Conservation (phyloP, 345 rosid genomes). For the Salix brachista region DNA sequence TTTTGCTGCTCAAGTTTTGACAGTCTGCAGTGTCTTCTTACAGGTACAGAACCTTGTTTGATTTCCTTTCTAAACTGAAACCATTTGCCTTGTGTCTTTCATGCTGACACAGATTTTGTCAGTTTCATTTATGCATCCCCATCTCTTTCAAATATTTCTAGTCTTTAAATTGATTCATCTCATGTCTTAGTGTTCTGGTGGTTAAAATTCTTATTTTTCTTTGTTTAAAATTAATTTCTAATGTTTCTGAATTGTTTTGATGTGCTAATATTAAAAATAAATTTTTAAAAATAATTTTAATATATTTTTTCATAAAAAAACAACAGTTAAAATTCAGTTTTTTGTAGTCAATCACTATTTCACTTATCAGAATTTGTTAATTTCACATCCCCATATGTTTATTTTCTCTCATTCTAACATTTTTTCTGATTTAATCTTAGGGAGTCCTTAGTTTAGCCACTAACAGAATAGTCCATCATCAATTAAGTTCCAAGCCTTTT, state of each 20-base stretch:
- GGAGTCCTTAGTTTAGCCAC: not conserved
- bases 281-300: no score
- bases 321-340: no score
- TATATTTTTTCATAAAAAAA: no score
- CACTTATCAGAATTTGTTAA: not conserved
- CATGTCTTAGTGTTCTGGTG: not conserved
- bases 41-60: slow-evolving; percentile 22
- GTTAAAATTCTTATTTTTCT: no score
- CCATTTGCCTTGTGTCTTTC: not conserved
- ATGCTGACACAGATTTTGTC: not conserved
- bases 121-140: not conserved
- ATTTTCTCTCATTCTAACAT: not conserved
- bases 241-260: no score
- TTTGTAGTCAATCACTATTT: not conserved
- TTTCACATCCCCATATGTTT: no score
- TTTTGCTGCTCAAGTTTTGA: slow-evolving; percentile 13
- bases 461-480: not conserved
- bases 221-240: no score
- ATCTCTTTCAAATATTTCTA: not conserved
- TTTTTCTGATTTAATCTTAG: not conserved
- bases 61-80: not conserved
- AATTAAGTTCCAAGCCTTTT: not conserved
- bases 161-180: not conserved
- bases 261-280: no score
- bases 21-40: slow-evolving; percentile 26